A percentile compares a stretch with the other conserved stretches of the same genome.
Evolutionary conservation across 441 rosid species (phyloP).

Genomic region (Gossypium gossypioides): DNA sequence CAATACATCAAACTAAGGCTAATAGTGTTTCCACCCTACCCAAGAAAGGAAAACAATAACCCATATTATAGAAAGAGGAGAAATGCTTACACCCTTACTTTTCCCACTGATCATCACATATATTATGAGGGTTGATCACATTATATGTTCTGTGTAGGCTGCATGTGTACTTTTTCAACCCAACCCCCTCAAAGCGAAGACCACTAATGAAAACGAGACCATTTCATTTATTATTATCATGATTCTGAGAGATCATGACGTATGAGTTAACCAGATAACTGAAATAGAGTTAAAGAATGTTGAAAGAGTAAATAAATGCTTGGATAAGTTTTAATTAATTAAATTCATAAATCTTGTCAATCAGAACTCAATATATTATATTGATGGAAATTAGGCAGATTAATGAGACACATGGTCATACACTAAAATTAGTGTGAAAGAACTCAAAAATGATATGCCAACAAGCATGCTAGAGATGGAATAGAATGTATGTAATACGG

Average conservation of each 20-base stretch:
- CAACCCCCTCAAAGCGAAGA: not conserved
- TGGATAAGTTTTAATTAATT: not conserved
- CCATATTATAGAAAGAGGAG: not conserved
- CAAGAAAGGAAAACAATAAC: not conserved
- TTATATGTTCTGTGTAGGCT: not conserved
- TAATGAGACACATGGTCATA: not conserved
- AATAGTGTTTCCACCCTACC: not conserved
- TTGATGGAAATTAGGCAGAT: not conserved
- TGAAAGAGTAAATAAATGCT: not conserved
- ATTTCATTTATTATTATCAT: not conserved
- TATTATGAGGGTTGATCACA: not conserved
- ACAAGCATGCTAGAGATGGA: not conserved
- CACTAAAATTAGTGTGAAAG: not conserved
- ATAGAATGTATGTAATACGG: too few relatives aligned
- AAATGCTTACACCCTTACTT: not conserved
- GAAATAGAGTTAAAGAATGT: not conserved
- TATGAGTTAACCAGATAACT: not conserved
- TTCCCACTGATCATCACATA: not conserved
- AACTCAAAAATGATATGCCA: not conserved
- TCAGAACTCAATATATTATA: not conserved
- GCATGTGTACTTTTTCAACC: not conserved
- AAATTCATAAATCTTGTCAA: not conserved
- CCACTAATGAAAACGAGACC: not conserved
- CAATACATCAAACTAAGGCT: not conserved
- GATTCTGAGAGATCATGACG: not conserved